phyloP scores from a whole-genome alignment of 306 rosid genomes.

The Pyrus communis region DNA sequence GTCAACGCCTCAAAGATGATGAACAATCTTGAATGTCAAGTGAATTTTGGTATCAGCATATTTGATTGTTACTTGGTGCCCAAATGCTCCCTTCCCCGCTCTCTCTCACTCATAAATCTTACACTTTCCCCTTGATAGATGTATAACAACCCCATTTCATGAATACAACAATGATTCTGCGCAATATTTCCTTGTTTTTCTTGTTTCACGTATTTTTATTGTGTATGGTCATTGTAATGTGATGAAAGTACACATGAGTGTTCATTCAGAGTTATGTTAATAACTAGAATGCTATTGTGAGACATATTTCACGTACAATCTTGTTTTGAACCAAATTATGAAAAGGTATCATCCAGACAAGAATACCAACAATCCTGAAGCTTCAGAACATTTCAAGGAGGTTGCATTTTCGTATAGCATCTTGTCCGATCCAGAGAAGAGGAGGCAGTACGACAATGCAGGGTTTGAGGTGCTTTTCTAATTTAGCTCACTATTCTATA shows the following conservation, averaged over 20 bases:
- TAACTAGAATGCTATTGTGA: not conserved
- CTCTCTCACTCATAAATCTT: not conserved
- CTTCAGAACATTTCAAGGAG: conserved; percentile 92
- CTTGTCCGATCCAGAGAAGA: conserved; percentile 96
- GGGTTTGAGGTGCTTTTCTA: conserved; percentile 79
- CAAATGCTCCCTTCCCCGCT: not conserved
- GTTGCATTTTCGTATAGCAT: conserved; percentile 90
- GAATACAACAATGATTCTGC: not conserved
- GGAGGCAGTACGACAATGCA: conserved; percentile 87
- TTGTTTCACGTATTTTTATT: not conserved
- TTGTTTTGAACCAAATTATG: conserved; percentile 2
- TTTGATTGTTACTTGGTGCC: not conserved
- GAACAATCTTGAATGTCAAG: not conserved
- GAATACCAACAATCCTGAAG: conserved; percentile 86
- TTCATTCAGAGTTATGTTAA: not conserved
- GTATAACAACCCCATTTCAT: too few relatives aligned
- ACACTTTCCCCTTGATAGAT: not conserved
- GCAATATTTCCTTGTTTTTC: not conserved
- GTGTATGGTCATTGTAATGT: not conserved
- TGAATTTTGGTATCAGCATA: not conserved
- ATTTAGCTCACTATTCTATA: not conserved
- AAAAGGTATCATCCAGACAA: conserved; percentile 95
- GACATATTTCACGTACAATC: conserved; percentile 3
- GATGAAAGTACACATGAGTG: not conserved
- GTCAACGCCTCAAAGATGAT: not conserved